Evolutionary conservation across 2,329 filamentous ascomycete genomes (phyloP).

Genomic region (Aspergillus felis): DNA sequence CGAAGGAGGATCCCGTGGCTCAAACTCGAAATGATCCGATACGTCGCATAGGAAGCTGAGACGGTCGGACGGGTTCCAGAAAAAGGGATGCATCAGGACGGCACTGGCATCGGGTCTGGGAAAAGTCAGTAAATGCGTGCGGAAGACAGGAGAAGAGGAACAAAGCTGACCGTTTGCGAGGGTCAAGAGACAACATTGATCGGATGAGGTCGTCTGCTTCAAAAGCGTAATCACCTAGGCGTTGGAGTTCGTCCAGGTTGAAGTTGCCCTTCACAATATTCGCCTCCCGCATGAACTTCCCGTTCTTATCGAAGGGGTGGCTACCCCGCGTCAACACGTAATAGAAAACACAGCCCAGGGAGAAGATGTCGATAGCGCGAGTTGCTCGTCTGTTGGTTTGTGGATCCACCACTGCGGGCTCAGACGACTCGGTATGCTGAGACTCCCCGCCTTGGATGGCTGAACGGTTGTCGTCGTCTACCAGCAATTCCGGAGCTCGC

Average conservation of each 20-base stretch:
- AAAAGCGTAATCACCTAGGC: slow-evolving; percentile 75
- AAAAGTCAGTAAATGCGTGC: slow-evolving; percentile 9
- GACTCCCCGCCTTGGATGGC: slow-evolving; percentile 27
- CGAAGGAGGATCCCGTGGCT: slow-evolving; percentile 78
- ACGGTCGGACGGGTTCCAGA: slow-evolving; percentile 87
- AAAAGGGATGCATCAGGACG: slow-evolving; percentile 91
- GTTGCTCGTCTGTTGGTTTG: slow-evolving; percentile 74
- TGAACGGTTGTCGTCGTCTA: slow-evolving; percentile 66
- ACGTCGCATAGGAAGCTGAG: slow-evolving; percentile 93
- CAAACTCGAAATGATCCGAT: slow-evolving; percentile 93
- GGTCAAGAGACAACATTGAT: slow-evolving; percentile 70
- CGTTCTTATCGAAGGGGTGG: slow-evolving; percentile 92
- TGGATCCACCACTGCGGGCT: slow-evolving; percentile 52
- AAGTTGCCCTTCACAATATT: slow-evolving; percentile 92
- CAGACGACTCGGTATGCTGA: slow-evolving; percentile 42
- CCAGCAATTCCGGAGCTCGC: slow-evolving; percentile 89
- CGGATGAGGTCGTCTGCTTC: slow-evolving; percentile 85
- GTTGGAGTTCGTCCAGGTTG: slow-evolving; percentile 66
- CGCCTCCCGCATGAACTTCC: slow-evolving; percentile 91
- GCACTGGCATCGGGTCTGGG: slow-evolving; percentile 65
- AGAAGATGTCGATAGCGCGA: slow-evolving; percentile 95
- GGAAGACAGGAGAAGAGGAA: too few species aligned
- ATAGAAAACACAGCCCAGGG: slow-evolving; percentile 94
- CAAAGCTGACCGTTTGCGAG: slow-evolving; percentile 51
- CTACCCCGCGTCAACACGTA: slow-evolving; percentile 92